Conservation (phyloP, 2,329 filamentous ascomycete genomes). For the Ophiostoma ulmi region DNA sequence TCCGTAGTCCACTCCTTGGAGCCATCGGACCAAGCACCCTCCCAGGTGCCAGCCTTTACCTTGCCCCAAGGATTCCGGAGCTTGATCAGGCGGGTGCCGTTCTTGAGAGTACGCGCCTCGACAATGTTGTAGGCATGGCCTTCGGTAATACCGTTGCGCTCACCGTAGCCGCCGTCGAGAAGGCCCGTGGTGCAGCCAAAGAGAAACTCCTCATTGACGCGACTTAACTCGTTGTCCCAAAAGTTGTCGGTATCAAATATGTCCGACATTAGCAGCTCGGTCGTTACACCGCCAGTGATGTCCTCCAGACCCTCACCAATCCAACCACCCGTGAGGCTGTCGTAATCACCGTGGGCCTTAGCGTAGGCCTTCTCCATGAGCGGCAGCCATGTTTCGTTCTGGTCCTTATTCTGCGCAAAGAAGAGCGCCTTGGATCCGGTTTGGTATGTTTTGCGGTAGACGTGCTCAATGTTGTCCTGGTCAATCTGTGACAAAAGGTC, state of each 20-base stretch:
- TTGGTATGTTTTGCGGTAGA: conserved; percentile 65
- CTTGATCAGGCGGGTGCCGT: conserved; percentile 59
- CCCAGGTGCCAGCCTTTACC: conserved; percentile 72
- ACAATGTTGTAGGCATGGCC: conserved; percentile 59
- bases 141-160: conserved; percentile 54
- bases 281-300: conserved; percentile 61
- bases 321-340: conserved; percentile 68
- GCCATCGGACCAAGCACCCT: conserved; percentile 72
- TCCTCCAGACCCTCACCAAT: conserved; percentile 56
- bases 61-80: conserved; percentile 73
- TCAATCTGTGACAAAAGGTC: conserved; percentile 71
- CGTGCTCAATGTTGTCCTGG: conserved; percentile 59
- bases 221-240: conserved; percentile 72
- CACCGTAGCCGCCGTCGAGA: conserved; percentile 42
- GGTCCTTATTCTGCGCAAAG: conserved; percentile 68
- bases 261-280: conserved; percentile 60
- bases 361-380: conserved; percentile 76
- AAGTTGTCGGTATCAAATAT: conserved; percentile 72
- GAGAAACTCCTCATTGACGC: conserved; percentile 72
- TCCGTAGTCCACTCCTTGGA: conserved; percentile 80
- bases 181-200: conserved; percentile 56
- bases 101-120: conserved; percentile 48
- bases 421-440: conserved; percentile 69
- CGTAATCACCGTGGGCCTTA: conserved; percentile 75
- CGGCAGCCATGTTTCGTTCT: conserved; percentile 75